These are phyloP conservation scores for Chalciporus piperatus DNA, from an alignment of 768 basidiomycete genomes.

Conservation along the genomic window DNA sequence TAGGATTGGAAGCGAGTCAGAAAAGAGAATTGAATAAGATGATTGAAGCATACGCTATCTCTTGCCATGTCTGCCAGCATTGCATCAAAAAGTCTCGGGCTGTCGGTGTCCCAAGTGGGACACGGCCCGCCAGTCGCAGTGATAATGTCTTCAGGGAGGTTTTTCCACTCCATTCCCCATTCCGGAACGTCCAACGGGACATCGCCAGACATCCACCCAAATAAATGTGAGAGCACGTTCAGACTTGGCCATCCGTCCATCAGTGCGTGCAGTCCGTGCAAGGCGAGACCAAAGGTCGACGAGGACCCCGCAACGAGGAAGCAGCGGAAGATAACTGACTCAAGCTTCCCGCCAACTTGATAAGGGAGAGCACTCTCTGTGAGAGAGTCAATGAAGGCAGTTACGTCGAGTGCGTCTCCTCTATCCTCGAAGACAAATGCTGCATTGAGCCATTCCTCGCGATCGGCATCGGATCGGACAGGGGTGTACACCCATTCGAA, in stretches of 20 bases:
- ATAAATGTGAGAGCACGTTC: slow-evolving; percentile 8
- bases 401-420: neutral
- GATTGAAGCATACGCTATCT: neutral
- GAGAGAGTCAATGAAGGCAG: neutral
- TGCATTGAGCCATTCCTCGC: neutral
- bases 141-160: slow-evolving; percentile 15
- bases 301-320: slow-evolving; percentile 9
- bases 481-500: slow-evolving; percentile 8
- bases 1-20: neutral
- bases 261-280: slow-evolving; percentile 15
- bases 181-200: neutral
- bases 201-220: slow-evolving; percentile 12
- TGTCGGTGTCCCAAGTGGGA: slow-evolving; percentile 6
- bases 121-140: slow-evolving; percentile 15
- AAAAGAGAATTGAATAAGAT: neutral
- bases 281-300: slow-evolving; percentile 3
- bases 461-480: neutral
- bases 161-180: slow-evolving; percentile 11
- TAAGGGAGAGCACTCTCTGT: slow-evolving; percentile 1
- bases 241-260: slow-evolving; percentile 17
- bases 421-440: slow-evolving; percentile 2
- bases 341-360: neutral
- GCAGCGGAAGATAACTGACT: slow-evolving; percentile 4
- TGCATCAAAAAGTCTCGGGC: slow-evolving; percentile 3
- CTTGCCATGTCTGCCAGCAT: neutral